Percentiles rank a stretch among this genome's conserved stretches.
Conservation (phyloP, 306 rosid genomes). For the Trifolium fragiferum region DNA sequence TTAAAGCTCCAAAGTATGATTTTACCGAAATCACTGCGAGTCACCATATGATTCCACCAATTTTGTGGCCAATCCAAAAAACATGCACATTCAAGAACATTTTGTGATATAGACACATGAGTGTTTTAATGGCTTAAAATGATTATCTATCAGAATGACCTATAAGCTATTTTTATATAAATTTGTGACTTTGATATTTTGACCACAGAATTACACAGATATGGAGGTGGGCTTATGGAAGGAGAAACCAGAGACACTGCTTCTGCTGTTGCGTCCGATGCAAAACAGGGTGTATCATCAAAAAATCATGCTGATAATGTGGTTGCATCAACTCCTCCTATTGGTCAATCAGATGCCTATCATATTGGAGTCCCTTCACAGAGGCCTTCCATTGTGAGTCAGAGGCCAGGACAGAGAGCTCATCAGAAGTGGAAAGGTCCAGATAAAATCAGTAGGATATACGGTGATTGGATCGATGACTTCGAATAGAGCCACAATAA, state of each 20-base stretch:
- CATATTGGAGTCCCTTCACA: slow-evolving; percentile 86
- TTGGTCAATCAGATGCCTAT: slow-evolving; percentile 76
- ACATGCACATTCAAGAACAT: neutral
- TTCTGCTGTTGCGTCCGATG: slow-evolving; percentile 59
- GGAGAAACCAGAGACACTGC: slow-evolving; percentile 71
- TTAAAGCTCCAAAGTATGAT: neutral
- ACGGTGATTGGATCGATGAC: slow-evolving; percentile 98
- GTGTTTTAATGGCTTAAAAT: slow-evolving; percentile 9
- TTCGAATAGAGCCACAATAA: slow-evolving; percentile 56
- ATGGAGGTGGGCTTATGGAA: slow-evolving; percentile 90
- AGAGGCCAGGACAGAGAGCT: slow-evolving; percentile 84
- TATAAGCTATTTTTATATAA: slow-evolving; percentile 18
- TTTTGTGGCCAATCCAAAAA: neutral
- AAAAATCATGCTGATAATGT: slow-evolving; percentile 67
- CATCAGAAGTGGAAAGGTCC: slow-evolving; percentile 99
- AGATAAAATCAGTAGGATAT: slow-evolving; percentile 97
- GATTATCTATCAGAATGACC: neutral
- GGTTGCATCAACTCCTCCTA: slow-evolving; percentile 66
- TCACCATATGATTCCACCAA: neutral
- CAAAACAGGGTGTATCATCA: slow-evolving; percentile 67
- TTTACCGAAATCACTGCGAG: neutral
- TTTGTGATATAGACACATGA: slow-evolving; percentile 26
- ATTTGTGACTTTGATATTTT: slow-evolving; percentile 33
- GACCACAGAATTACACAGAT: slow-evolving; percentile 79
- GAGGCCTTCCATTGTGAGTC: slow-evolving; percentile 75